These are phyloP conservation scores for Diutina pseudorugosa DNA, from an alignment of 1,139 yeast genomes.

Conservation along the genomic window DNA sequence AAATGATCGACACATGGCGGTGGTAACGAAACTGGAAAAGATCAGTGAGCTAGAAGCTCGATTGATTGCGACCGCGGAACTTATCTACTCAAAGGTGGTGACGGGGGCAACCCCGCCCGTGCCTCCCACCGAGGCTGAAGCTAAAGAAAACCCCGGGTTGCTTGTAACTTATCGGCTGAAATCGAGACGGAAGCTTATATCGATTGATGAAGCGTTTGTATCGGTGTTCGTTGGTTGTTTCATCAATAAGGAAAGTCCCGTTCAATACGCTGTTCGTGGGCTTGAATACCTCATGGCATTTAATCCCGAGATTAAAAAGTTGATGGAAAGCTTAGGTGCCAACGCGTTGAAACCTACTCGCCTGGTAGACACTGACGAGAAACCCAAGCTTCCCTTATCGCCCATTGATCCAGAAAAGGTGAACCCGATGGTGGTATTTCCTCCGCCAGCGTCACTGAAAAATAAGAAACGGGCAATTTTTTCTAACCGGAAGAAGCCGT, in stretches of 20 bases:
- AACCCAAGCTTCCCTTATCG: neutral
- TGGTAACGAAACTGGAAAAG: conserved; percentile 13
- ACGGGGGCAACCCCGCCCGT: conserved; percentile 21
- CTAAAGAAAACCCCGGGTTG: conserved; percentile 12
- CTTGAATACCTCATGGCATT: conserved; percentile 18
- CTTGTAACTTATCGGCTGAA: conserved; percentile 12
- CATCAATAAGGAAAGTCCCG: conserved; percentile 17
- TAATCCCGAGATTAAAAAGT: conserved; percentile 21
- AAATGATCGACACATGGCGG: conserved; percentile 10
- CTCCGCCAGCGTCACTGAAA: conserved; percentile 17
- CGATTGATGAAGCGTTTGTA: conserved; percentile 22
- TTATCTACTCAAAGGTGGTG: conserved; percentile 17
- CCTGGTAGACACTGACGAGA: conserved; percentile 5
- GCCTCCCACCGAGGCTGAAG: conserved; percentile 20
- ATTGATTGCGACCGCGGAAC: conserved; percentile 17
- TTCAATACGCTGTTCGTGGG: conserved; percentile 15
- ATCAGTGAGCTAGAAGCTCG: conserved; percentile 20
- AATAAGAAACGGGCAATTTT: conserved; percentile 15
- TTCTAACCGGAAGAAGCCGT: conserved; percentile 15
- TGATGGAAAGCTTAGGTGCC: conserved; percentile 10
- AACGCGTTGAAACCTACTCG: conserved; percentile 1
- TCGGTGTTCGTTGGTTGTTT: conserved; percentile 20
- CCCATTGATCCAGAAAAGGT: conserved; percentile 7
- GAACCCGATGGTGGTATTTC: conserved; percentile 23
- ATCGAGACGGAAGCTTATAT: conserved; percentile 12